Conservation (phyloP, 2,329 filamentous ascomycete species). For the Gnomoniopsis smithogilvyi region DNA sequence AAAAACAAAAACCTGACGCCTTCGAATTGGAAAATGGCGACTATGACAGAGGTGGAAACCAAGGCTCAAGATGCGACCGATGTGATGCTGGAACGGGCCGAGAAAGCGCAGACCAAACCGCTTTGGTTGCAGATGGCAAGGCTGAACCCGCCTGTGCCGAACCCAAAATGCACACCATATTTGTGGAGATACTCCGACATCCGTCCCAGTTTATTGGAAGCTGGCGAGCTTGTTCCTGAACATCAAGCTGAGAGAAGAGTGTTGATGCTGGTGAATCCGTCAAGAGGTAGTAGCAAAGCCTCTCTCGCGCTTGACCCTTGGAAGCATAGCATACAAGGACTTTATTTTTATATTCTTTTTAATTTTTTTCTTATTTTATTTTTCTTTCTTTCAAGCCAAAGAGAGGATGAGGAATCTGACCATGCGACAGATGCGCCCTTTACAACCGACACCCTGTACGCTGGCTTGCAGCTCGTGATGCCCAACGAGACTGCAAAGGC, state of each 20-base stretch:
- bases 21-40: conserved; percentile 6
- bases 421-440: conserved; percentile 40
- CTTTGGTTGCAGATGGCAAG: conserved; percentile 43
- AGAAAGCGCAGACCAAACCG: conserved; percentile 26
- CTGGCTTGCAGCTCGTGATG: conserved; percentile 51
- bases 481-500: conserved; percentile 50
- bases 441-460: conserved; percentile 54
- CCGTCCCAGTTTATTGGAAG: conserved; percentile 28
- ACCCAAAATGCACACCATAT: conserved; percentile 35
- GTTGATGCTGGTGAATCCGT: conserved; percentile 39
- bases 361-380: no score
- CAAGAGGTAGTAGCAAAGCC: conserved; percentile 25
- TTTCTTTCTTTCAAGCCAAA: no score
- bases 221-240: conserved; percentile 13
- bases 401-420: background rate
- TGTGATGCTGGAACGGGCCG: conserved; percentile 10
- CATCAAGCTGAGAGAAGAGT: conserved; percentile 37
- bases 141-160: conserved; percentile 41
- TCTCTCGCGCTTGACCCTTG: background rate
- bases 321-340: no score
- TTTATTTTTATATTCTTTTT: no score
- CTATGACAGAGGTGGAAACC: conserved; percentile 7
- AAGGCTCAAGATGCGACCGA: conserved; percentile 10
- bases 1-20: background rate
- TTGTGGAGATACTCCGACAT: conserved; percentile 31